These are phyloP conservation scores for sweet orange (Citrus sinensis) DNA, from an alignment of 345 rosid species.

Conservation along the genomic window DNA sequence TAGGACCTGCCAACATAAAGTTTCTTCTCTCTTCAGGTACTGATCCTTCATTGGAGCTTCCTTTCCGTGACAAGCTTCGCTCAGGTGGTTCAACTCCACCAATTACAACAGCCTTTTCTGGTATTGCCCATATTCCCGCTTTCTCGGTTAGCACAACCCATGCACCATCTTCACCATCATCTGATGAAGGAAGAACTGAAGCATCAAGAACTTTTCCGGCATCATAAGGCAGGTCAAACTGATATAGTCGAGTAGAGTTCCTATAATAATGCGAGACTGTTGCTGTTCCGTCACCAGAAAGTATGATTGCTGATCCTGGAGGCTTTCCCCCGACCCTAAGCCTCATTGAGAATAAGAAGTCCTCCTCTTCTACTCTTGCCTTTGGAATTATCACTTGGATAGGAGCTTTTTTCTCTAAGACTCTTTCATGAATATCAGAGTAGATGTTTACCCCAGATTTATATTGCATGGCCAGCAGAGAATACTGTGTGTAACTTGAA, in stretches of 20 bases:
- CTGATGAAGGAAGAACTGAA: constrained; percentile 73
- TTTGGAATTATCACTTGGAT: constrained; percentile 93
- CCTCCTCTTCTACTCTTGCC: constrained; percentile 93
- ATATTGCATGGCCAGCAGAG: constrained; percentile 81
- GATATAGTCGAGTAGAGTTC: constrained; percentile 73
- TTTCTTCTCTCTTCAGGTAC: constrained; percentile 59
- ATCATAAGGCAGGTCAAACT: constrained; percentile 90
- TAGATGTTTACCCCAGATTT: constrained; percentile 45
- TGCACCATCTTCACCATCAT: constrained; percentile 76
- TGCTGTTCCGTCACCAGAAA: constrained; percentile 94
- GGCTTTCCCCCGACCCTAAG: constrained; percentile 89
- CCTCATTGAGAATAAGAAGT: constrained; percentile 83
- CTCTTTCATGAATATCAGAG: constrained; percentile 42
- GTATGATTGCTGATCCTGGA: constrained; percentile 76
- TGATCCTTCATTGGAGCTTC: constrained; percentile 81
- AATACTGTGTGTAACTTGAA: constrained; percentile 92
- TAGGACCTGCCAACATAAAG: constrained; percentile 40
- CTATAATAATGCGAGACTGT: constrained; percentile 75
- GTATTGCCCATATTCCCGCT: constrained; percentile 98
- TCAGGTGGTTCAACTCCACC: constrained; percentile 98
- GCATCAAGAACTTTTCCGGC: constrained; percentile 97
- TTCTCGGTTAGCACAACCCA: constrained; percentile 93
- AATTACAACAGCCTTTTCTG: constrained; percentile 75
- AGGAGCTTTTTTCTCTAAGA: constrained; percentile 86
- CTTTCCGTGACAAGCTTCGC: constrained; percentile 85